Evolutionary conservation across 83 land plant species (phyloP), one percentile per base, ranked within the genome.

Genomic region (Picea abies): DNA sequence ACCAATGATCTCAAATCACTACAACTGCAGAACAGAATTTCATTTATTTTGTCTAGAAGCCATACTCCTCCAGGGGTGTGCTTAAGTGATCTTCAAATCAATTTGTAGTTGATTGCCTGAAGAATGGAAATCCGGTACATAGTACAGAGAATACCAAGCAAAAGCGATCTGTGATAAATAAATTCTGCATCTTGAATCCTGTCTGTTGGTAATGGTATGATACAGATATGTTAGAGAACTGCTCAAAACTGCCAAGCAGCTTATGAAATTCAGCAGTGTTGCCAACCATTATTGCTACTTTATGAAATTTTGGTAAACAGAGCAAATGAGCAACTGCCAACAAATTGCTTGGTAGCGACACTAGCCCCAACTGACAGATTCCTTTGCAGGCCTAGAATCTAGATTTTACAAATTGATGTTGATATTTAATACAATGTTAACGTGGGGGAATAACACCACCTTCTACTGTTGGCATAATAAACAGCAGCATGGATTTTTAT

Each of bases 251-350:
- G 47, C 77, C 3, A 52, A 23, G 58, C 58, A 73, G 77, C 77
- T 73, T n/a, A 73, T 73, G 56, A 73, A 71, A 73, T 44, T 73
- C 47, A 70, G 44, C 75, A 70, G 56, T 73, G 77, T 44, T 70
- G 10, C 56, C 47, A 37, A 73, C 58, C 77, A 41, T n/a, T 12
- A 44, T 41, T 39, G 58, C 56, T 73, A 52, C 47, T 73, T 72
- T 73, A 73, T 73, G 56, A 73, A 73, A 7, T 73, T 73, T 70
- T 14, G 17, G 10, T 41, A 47, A 73, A 73, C 56, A 73, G n/a
- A 44, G 77, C 77, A 41, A 10, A 17, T 39, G 23, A 10, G 22
- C 58, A 73, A 25, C 49, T 20, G 8, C 77, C 58, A 44, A 73
- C 58, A 44, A 73, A 73, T 73, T 20, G 77, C 77, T 73, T 39